These are phyloP conservation scores for Penicillium maclennaniae DNA, from an alignment of 495 filamentous ascomycete species.

Conservation along the genomic window DNA sequence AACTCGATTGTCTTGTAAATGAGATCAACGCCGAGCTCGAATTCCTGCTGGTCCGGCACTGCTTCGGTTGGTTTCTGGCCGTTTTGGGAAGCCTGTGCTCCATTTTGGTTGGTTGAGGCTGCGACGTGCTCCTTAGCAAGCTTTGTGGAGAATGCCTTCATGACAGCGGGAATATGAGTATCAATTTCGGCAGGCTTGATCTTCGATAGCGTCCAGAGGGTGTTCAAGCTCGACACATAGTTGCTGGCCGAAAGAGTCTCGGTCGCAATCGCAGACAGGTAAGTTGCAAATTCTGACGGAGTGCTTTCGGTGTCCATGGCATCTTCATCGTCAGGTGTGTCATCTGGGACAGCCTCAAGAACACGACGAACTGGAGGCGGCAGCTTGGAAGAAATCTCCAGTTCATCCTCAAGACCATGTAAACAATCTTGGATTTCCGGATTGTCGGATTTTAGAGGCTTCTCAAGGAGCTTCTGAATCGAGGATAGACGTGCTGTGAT, in stretches of 20 bases:
- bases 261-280: conserved; percentile 74
- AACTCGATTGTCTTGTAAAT: conserved; percentile 94
- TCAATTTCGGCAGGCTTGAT: conserved; percentile 82
- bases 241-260: conserved; percentile 74
- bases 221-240: conserved; percentile 81
- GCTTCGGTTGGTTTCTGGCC: conserved; percentile 49
- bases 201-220: conserved; percentile 85
- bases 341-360: conserved; percentile 85
- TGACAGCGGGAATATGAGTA: conserved; percentile 76
- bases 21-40: conserved; percentile 78
- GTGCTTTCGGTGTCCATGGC: conserved; percentile 76
- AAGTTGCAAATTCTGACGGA: conserved; percentile 74
- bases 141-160: conserved; percentile 92
- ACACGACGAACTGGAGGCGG: conserved; percentile 72
- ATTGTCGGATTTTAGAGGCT: conserved; percentile 79
- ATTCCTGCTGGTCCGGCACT: conserved; percentile 67
- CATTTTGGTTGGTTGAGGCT: conserved; percentile 53
- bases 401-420: conserved; percentile 64
- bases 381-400: conserved; percentile 51
- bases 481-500: conserved; percentile 66
- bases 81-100: conserved; percentile 28
- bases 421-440: conserved; percentile 90
- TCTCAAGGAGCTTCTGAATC: conserved; percentile 87
- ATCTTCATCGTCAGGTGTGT: conserved; percentile 81
- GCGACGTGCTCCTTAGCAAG: conserved; percentile 91